Evolutionary conservation across 371 early-diverging fungal genomes (phyloP), one percentile per base, ranked within the genome.

Genomic region (Sporodiniella umbellata): DNA sequence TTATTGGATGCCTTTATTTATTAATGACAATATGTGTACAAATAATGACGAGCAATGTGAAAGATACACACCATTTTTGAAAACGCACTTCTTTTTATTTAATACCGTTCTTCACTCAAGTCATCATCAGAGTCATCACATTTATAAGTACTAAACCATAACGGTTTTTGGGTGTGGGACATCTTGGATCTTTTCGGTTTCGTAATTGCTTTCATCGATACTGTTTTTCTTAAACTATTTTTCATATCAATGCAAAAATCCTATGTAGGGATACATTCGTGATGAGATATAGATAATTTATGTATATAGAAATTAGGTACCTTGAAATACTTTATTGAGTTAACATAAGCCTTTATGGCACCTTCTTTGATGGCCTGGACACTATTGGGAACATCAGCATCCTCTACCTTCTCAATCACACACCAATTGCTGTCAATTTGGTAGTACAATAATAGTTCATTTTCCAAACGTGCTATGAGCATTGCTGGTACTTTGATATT

Each of bases 381-480:
- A 24, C 15, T 47, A 25, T 28, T 8, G 30, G 50, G 18, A 18
- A 17, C 33, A 44, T 44, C 43, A n/a, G 19, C 28, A 44, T 51
- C 45, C 6, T 33, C 52, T n/a, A 51, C 14, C 8, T 51, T 51
- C 6, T 51, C 44, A 26, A 51, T 35, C 7, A 25, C 52, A 51
- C 14, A 45, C 52, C 52, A 51, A 21, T 33, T 51, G n/a, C 21
- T 14, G 19, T 51, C 44, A 51, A 19, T 25, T 22, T 51, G n/a
- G 52, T 51, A 51, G 26, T 51, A 51, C 17, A 51, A 1, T 19
- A 51, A 28, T 28, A 51, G 24, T 44, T 51, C 35, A 17, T 26
- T 21, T 51, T 51, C 52, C 18, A 51, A 4, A 15, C 52, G 52
- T 44, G 52, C 44, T 51, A 51, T 51, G 12, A 44, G 19, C 52